A percentile compares a stretch with the other conserved stretches of the same genome.
Evolutionary conservation across 352 stramenopile genomes (phyloP).

Genomic region (Lagenidium giganteum): DNA sequence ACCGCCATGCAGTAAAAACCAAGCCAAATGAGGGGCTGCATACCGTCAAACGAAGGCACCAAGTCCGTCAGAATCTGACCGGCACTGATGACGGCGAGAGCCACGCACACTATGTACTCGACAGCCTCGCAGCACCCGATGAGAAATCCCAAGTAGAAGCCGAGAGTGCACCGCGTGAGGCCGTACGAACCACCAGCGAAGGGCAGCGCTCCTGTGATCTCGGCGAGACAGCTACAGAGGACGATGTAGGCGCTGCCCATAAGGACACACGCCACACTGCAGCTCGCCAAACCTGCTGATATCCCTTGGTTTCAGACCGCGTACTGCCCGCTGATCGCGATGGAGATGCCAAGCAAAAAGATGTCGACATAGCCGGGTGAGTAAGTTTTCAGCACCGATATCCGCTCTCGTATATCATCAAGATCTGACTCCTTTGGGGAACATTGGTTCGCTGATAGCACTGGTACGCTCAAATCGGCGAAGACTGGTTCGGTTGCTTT

Average conservation of each 20-base stretch:
- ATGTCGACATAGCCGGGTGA: too few species aligned
- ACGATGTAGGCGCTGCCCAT: slow-evolving; percentile 4
- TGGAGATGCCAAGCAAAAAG: background rate
- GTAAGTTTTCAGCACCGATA: too few species aligned
- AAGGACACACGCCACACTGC: background rate
- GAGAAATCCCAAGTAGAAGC: slow-evolving; percentile 5
- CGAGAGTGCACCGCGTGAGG: slow-evolving; percentile 3
- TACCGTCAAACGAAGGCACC: background rate
- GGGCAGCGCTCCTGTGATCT: slow-evolving; percentile 13
- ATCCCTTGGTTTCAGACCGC: slow-evolving; percentile 5
- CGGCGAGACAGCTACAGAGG: slow-evolving; percentile 3
- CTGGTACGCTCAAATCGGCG: too few species aligned
- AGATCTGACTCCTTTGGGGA: too few species aligned
- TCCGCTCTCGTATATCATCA: too few species aligned
- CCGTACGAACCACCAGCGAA: slow-evolving; percentile 15
- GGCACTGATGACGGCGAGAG: background rate
- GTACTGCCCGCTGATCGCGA: slow-evolving; percentile 9
- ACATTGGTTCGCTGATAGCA: too few species aligned
- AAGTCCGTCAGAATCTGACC: background rate
- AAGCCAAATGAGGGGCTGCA: slow-evolving; percentile 3
- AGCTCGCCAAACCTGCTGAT: background rate
- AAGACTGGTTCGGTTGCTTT: too few species aligned
- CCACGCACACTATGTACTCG: slow-evolving; percentile 9
- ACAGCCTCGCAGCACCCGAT: slow-evolving; percentile 6
- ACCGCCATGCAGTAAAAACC: slow-evolving; percentile 13